These are phyloP conservation scores for Hemisphaericaspora nanyangensis DNA, from an alignment of 805 yeast genomes.

Conservation along the genomic window DNA sequence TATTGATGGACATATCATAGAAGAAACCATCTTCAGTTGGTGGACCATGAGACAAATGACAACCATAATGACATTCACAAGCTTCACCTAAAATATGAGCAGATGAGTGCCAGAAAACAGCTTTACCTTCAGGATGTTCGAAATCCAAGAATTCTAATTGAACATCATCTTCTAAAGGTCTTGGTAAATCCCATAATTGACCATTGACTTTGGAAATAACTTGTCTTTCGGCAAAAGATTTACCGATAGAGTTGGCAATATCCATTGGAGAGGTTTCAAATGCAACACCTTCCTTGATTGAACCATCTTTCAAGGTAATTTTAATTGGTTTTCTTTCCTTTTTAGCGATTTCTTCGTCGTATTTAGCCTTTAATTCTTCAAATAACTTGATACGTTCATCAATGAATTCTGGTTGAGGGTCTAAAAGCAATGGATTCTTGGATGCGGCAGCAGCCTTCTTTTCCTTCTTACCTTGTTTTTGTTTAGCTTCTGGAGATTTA, in stretches of 20 bases:
- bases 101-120: conserved; percentile 98
- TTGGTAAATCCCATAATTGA: conserved; percentile 87
- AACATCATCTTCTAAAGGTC: conserved; percentile 77
- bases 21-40: conserved; percentile 98
- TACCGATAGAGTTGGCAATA: conserved; percentile 79
- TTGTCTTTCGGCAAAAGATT: conserved; percentile 83
- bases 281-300: conserved; percentile 69
- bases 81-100: conserved; percentile 99
- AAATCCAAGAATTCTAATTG: conserved; percentile 82
- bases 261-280: conserved; percentile 90
- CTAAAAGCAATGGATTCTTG: conserved; percentile 40
- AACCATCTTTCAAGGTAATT: conserved; percentile 84
- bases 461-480: conserved; percentile 13
- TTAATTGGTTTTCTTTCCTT: conserved; percentile 58
- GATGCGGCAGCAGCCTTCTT: conserved; percentile 36
- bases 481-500: conserved; percentile 28
- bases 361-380: conserved; percentile 72
- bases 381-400: conserved; percentile 75
- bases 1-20: conserved; percentile 87
- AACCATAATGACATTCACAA: conserved; percentile 93
- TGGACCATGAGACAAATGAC: conserved; percentile 85
- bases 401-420: conserved; percentile 82
- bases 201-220: conserved; percentile 91
- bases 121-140: conserved; percentile 89
- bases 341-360: conserved; percentile 67